Evolutionary conservation across 306 rosid species (phyloP).

Genomic region (Cicer arietinum): DNA sequence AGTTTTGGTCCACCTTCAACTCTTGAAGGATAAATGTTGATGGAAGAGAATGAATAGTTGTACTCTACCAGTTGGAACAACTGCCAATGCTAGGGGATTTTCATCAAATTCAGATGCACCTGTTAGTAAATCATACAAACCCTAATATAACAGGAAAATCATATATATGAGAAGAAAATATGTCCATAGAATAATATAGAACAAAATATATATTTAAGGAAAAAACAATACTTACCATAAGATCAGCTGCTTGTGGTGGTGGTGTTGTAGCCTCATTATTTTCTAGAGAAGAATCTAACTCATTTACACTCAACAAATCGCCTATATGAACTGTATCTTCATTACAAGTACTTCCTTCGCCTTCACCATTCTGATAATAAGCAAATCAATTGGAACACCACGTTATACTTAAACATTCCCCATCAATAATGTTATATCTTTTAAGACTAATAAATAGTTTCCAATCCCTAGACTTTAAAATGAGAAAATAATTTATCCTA

Average conservation of each 20-base stretch:
- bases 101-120: slow-evolving; percentile 58
- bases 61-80: slow-evolving; percentile 44
- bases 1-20: not conserved
- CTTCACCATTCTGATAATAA: slow-evolving; percentile 33
- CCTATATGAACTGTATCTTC: not conserved
- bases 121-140: slow-evolving; percentile 54
- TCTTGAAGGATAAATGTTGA: not conserved
- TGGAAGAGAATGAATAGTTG: not conserved
- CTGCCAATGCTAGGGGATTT: slow-evolving; percentile 38
- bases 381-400: not conserved
- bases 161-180: not conserved
- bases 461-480: not conserved
- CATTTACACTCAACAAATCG: slow-evolving; percentile 11
- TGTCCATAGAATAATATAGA: not conserved
- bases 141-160: slow-evolving; percentile 34
- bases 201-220: not conserved
- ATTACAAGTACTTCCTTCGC: not conserved
- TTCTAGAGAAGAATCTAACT: slow-evolving; percentile 20
- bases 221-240: slow-evolving; percentile 42
- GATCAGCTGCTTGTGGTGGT: slow-evolving; percentile 49
- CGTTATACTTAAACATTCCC: not conserved
- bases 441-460: too few relatives aligned
- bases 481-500: slow-evolving; percentile 6
- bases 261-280: slow-evolving; percentile 35
- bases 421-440: not conserved